A percentile compares a stretch with the other conserved stretches of the same genome.
phyloP scores from a whole-genome alignment of 306 rosid species.

The Vachellia pachyceras region DNA sequence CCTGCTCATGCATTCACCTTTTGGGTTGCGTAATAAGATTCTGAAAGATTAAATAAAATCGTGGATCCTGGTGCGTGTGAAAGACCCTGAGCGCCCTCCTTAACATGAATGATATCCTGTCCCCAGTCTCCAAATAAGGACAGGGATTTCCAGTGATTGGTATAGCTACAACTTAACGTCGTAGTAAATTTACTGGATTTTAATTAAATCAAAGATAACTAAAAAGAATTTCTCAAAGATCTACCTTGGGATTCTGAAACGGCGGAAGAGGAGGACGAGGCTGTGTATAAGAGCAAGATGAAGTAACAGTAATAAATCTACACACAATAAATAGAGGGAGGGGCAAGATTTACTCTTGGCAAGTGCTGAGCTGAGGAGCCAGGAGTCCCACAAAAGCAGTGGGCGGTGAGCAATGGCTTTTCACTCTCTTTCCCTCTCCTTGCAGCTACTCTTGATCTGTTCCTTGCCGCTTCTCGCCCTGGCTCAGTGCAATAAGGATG shows the following conservation, averaged over 20 bases:
- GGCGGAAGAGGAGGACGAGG: not conserved
- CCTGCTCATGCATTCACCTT: too few species aligned
- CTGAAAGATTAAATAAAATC: not conserved
- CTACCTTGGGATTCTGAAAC: not conserved
- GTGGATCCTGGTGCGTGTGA: not conserved
- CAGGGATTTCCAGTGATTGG: not conserved
- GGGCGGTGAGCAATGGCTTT: not conserved
- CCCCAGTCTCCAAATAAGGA: not conserved
- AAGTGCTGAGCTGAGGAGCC: not conserved
- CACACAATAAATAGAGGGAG: constrained; percentile 9
- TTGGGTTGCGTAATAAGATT: too few species aligned
- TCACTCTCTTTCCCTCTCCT: constrained; percentile 14
- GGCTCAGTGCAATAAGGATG: constrained; percentile 41
- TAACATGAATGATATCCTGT: not conserved
- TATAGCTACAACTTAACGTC: too few species aligned
- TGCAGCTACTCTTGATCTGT: not conserved
- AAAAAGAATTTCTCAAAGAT: too few species aligned
- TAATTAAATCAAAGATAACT: not conserved
- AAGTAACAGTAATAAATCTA: not conserved
- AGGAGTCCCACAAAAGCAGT: not conserved
- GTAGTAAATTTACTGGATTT: constrained; percentile 5
- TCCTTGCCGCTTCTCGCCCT: constrained; percentile 1
- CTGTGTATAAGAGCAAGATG: not conserved
- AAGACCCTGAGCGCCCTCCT: not conserved
- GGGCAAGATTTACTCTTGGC: not conserved